These are phyloP conservation scores for Canavalia gladiata DNA, from an alignment of 306 rosid species.

Conservation along the genomic window DNA sequence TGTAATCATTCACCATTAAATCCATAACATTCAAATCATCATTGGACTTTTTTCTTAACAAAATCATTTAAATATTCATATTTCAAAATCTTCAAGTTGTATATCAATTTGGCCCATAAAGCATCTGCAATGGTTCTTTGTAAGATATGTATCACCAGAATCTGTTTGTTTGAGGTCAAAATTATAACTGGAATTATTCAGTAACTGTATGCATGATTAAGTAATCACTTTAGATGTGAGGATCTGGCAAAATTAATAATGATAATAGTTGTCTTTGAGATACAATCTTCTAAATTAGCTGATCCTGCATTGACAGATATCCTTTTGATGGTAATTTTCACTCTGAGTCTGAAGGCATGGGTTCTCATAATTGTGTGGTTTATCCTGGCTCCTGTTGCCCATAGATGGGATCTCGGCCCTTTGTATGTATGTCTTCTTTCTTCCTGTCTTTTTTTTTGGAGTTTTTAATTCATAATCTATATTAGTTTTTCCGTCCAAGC, in stretches of 20 bases:
- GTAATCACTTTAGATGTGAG: constrained; percentile 29
- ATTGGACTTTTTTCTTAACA: background rate
- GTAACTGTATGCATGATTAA: constrained; percentile 7
- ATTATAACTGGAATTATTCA: constrained; percentile 16
- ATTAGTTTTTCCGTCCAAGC: background rate
- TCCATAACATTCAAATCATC: constrained; percentile 31
- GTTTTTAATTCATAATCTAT: background rate
- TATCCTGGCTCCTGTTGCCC: constrained; percentile 90
- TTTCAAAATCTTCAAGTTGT: constrained; percentile 16
- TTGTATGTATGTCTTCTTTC: constrained; percentile 72
- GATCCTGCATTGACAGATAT: constrained; percentile 71
- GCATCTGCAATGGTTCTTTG: constrained; percentile 26
- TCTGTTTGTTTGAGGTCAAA: constrained; percentile 39
- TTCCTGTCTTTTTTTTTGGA: background rate
- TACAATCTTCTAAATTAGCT: constrained; percentile 50
- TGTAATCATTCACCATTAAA: background rate
- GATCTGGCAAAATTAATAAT: constrained; percentile 13
- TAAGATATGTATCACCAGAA: constrained; percentile 16
- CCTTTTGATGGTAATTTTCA: constrained; percentile 86
- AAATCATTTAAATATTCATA: constrained; percentile 26
- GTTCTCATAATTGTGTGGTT: constrained; percentile 78
- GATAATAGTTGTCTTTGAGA: constrained; percentile 26
- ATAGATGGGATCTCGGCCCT: constrained; percentile 89
- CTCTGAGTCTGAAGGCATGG: constrained; percentile 89
- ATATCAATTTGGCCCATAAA: constrained; percentile 21